These are phyloP conservation scores for Butyriboletus loyo DNA, from an alignment of 768 basidiomycete genomes.

Conservation along the genomic window DNA sequence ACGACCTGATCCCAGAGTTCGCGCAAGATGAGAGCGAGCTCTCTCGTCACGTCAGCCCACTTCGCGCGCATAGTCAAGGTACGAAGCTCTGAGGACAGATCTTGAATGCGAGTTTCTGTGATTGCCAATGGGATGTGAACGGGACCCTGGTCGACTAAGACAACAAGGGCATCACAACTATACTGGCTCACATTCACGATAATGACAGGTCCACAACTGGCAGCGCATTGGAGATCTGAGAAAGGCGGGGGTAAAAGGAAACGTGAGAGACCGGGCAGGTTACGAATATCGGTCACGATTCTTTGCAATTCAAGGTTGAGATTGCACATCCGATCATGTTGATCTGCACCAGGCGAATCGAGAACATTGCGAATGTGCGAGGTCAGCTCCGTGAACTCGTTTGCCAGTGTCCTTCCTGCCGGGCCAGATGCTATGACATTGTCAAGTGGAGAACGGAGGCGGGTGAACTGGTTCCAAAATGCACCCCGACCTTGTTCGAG, in stretches of 20 bases:
- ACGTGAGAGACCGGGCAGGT: constrained; percentile 5
- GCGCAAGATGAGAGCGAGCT: background rate
- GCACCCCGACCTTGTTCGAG: constrained; percentile 25
- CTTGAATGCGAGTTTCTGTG: background rate
- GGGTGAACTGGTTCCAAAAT: constrained; percentile 19
- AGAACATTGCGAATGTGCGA: background rate
- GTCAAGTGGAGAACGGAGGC: constrained; percentile 9
- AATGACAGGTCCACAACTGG: constrained; percentile 1
- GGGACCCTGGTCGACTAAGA: background rate
- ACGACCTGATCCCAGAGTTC: constrained; percentile 18
- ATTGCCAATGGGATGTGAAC: background rate
- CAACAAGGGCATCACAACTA: constrained; percentile 8
- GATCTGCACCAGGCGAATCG: background rate
- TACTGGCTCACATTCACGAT: background rate
- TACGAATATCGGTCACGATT: background rate
- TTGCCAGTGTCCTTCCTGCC: background rate
- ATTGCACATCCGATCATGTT: background rate
- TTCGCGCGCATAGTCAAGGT: background rate
- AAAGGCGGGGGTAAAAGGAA: constrained; percentile 12
- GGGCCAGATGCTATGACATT: background rate
- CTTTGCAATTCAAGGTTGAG: background rate
- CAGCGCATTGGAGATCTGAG: constrained; percentile 4
- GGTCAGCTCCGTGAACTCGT: background rate
- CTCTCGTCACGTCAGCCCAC: background rate
- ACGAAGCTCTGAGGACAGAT: background rate